Evolutionary conservation across 257 asterid species (phyloP), one percentile per base, ranked within the genome.

Genomic region (Leonotis leonurus): DNA sequence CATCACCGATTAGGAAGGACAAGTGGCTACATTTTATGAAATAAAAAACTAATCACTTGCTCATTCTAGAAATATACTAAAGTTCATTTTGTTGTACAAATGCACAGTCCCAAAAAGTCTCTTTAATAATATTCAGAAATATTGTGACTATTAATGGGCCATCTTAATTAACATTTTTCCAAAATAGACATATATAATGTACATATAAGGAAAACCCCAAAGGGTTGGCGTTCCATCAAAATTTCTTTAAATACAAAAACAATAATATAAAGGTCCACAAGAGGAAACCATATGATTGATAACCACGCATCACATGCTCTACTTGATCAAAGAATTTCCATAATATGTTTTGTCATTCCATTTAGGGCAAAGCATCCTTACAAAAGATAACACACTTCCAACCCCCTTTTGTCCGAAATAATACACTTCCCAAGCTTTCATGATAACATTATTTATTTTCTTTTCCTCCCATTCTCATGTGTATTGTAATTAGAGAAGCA

Each of bases 401-500:
- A 37, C 21, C 61, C n/a, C 60, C 50, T 60, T 59, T 67, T 78
- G 62, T 48, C 69, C 46, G 37, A 64, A 70, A 55, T 63, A 70
- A 45, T 73, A 74, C 82, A 70, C 76, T 64, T 75, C 75, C 72
- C 67, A 52, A 24, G 70, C 63, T 56, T 41, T 33, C n/a, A 62
- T 62, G 81, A 75, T 77, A 81, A 78, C 33, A 39, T 58, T 9
- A 2, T 29, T 53, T 27, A 26, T 3, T 39, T 13, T 10, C 6
- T 27, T 27, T 62, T 56, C 35, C 71, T 16, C 35, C 43, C 49
- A 6, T 17, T 53, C 32, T 66, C 62, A 50, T 49, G 78, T 76
- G 80, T 70, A 64, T 75, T 64, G 83, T 70, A 64, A 67, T 69
- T 70, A 62, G 75, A 68, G 81, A 76, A 77, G 79, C 87, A n/a